phyloP scores from a whole-genome alignment of 2,329 filamentous ascomycete genomes.

The Curvularia lunata region DNA sequence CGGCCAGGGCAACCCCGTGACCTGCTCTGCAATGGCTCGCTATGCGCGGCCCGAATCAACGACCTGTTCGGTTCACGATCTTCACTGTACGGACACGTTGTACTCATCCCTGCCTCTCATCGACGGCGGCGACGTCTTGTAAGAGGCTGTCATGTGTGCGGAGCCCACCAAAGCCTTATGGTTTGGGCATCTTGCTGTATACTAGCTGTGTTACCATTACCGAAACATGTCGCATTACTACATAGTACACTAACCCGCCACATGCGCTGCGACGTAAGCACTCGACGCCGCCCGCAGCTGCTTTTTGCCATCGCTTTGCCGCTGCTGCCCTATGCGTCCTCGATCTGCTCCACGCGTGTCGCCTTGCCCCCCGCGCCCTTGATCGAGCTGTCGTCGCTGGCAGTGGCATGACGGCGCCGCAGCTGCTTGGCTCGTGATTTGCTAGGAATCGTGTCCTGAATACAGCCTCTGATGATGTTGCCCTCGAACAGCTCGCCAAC shows the following conservation, averaged over 20 bases:
- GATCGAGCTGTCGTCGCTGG: conserved; percentile 37
- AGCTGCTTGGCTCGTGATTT: conserved; percentile 48
- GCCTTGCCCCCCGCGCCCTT: conserved; percentile 27
- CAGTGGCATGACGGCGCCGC: conserved; percentile 36
- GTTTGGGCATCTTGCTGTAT: conserved; percentile 4
- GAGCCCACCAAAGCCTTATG: background rate
- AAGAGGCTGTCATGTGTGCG: background rate
- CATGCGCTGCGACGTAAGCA: conserved; percentile 16
- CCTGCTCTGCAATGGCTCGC: conserved; percentile 14
- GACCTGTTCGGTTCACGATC: conserved; percentile 21
- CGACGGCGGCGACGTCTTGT: background rate
- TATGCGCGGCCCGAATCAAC: conserved; percentile 19
- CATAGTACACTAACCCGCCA: conserved; percentile 6
- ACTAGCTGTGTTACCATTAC: background rate
- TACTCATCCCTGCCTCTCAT: conserved; percentile 13
- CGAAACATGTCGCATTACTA: background rate
- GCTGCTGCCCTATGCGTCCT: conserved; percentile 29
- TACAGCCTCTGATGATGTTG: conserved; percentile 49
- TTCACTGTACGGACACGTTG: conserved; percentile 26
- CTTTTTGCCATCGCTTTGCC: conserved; percentile 15
- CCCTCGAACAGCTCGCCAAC: conserved; percentile 53
- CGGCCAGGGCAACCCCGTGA: conserved; percentile 17
- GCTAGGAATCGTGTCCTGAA: conserved; percentile 49
- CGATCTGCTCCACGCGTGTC: conserved; percentile 37
- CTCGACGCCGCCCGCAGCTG: conserved; percentile 6